Evolutionary conservation across 2,329 filamentous ascomycete genomes (phyloP).

Genomic region (Colletotrichum filicis): DNA sequence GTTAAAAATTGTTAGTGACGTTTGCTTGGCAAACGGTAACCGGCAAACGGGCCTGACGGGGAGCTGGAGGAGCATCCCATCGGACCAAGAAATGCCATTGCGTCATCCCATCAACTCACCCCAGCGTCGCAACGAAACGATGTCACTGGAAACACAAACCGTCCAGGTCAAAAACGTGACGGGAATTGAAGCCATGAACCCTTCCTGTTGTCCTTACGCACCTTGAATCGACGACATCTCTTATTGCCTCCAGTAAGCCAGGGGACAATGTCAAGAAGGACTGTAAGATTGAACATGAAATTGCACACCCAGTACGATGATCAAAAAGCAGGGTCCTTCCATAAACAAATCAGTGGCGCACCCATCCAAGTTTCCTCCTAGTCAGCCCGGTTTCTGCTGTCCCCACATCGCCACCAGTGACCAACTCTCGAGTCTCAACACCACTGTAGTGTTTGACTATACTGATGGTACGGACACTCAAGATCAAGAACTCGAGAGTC

Average conservation of each 20-base stretch:
- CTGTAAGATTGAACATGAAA: not conserved
- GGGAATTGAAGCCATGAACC: not conserved
- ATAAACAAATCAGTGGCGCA: conserved; percentile 14
- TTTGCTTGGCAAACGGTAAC: not conserved
- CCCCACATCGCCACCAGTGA: conserved; percentile 9
- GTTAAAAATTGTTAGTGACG: too few species aligned
- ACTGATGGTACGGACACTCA: too few species aligned
- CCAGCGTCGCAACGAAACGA: not conserved
- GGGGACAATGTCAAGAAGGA: not conserved
- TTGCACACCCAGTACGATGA: not conserved
- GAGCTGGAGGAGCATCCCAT: not conserved
- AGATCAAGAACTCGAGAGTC: too few species aligned
- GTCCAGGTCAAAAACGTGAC: not conserved
- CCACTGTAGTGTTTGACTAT: too few species aligned
- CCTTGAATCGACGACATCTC: conserved; percentile 11
- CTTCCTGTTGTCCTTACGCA: not conserved
- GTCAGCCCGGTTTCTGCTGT: not conserved
- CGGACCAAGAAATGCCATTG: not conserved
- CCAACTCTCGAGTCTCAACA: not conserved
- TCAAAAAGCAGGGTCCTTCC: conserved; percentile 28
- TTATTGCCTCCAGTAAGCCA: not conserved
- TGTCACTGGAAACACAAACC: conserved; percentile 8
- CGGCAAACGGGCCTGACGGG: not conserved
- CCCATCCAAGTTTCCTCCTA: not conserved
- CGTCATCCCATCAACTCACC: not conserved